A percentile compares a stretch with the other conserved stretches of the same genome.
Conservation (phyloP, 164 flowering plant genomes). For the Piper betle region DNA sequence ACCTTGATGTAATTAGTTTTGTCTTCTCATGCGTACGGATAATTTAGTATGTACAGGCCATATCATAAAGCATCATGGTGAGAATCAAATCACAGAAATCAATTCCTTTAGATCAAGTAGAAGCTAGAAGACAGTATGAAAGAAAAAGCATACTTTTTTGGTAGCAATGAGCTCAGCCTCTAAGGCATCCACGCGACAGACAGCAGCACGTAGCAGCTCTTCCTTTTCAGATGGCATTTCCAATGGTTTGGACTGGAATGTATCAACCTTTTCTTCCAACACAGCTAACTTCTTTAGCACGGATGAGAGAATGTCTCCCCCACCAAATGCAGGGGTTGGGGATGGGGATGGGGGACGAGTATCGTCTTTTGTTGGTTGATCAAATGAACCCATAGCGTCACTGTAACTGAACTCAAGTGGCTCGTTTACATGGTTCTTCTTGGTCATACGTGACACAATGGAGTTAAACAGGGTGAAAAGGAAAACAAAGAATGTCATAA, state of each 20-base stretch:
- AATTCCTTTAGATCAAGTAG: too few relatives aligned
- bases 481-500: constrained; percentile 49
- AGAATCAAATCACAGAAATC: too few relatives aligned
- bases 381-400: constrained; percentile 4
- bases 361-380: constrained; percentile 32
- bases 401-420: constrained; percentile 14
- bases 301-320: constrained; percentile 33
- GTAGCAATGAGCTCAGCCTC: constrained; percentile 96
- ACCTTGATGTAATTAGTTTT: too few relatives aligned
- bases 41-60: too few relatives aligned
- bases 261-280: constrained; percentile 71
- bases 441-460: constrained; percentile 22
- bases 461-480: constrained; percentile 35
- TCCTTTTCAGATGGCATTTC: constrained; percentile 90
- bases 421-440: constrained; percentile 25
- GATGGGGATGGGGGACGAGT: constrained; percentile 53
- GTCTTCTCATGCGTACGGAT: too few relatives aligned
- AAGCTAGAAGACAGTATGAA: too few relatives aligned
- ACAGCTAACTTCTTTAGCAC: constrained; percentile 62
- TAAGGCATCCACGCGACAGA: constrained; percentile 90
- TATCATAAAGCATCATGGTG: too few relatives aligned
- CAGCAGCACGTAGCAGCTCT: constrained; percentile 91
- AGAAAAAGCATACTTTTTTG: constrained; percentile 44
- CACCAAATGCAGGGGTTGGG: constrained; percentile 34
- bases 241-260: constrained; percentile 62